Conservation (phyloP, 2,329 filamentous ascomycete genomes). For the Orbilia javanica region DNA sequence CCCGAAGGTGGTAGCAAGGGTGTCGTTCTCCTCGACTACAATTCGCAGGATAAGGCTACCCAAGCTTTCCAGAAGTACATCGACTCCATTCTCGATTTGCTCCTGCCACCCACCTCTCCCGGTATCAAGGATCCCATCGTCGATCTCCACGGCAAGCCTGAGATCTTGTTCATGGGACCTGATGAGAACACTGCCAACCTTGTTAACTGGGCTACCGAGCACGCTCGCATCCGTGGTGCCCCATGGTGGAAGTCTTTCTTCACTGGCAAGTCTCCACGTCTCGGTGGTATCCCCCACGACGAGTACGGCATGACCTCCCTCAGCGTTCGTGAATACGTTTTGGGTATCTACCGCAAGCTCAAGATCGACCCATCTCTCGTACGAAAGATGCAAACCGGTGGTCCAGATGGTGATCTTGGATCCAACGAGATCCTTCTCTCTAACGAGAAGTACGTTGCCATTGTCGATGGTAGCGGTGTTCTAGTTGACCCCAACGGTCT, state of each 20-base stretch:
- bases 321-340: constrained; percentile 94
- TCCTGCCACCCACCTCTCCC: constrained; percentile 87
- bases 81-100: constrained; percentile 94
- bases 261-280: constrained; percentile 95
- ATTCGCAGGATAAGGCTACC: constrained; percentile 90
- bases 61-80: constrained; percentile 99
- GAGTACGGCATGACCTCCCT: constrained; percentile 97
- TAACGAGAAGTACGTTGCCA: constrained; percentile 93
- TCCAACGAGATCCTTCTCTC: constrained; percentile 97
- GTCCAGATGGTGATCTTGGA: constrained; percentile 94
- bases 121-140: constrained; percentile 99
- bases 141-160: constrained; percentile 91
- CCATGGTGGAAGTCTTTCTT: constrained; percentile 99
- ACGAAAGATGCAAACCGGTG: constrained; percentile 95
- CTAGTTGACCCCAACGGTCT: constrained; percentile 92
- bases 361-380: constrained; percentile 87
- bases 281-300: constrained; percentile 97
- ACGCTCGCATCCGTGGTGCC: constrained; percentile 86
- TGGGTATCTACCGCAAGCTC: constrained; percentile 96
- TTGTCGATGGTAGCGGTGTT: constrained; percentile 96
- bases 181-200: constrained; percentile 98
- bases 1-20: constrained; percentile 98
- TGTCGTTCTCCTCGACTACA: constrained; percentile 91
- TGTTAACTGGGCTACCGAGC: constrained; percentile 98
- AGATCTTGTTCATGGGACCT: constrained; percentile 98